These are phyloP conservation scores for Diatrype stigma DNA, from an alignment of 2,329 filamentous ascomycete genomes.

Conservation along the genomic window DNA sequence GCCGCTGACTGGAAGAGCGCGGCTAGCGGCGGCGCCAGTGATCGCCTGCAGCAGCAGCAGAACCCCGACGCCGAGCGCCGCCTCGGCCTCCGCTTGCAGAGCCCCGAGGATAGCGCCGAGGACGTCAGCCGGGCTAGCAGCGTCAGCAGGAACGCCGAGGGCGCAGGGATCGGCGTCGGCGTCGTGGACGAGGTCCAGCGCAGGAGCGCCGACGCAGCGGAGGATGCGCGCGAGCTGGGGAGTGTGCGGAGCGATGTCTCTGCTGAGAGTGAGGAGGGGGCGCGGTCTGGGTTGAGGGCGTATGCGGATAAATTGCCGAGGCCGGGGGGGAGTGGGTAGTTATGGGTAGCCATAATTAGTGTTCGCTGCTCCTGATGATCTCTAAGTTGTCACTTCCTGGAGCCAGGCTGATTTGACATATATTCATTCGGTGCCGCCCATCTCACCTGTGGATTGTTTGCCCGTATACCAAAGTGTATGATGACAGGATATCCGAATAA, in stretches of 20 bases:
- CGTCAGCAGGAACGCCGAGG: conserved; percentile 38
- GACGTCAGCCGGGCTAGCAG: conserved; percentile 72
- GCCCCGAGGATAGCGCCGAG: conserved; percentile 60
- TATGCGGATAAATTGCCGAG: conserved; percentile 26
- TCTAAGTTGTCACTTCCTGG: no score
- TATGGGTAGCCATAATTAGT: no score
- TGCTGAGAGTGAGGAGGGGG: conserved; percentile 5
- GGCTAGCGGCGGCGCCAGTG: no score
- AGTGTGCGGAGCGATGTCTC: conserved; percentile 9
- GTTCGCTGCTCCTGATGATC: no score
- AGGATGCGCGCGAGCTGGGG: conserved; percentile 16
- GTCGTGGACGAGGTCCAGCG: conserved; percentile 9
- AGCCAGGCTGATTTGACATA: no score
- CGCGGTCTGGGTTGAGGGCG: background rate
- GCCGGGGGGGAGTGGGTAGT: conserved; percentile 16
- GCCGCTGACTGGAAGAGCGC: conserved; percentile 73
- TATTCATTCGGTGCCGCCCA: no score
- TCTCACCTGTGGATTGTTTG: no score
- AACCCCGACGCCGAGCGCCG: conserved; percentile 53
- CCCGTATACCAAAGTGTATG: no score
- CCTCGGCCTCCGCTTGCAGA: conserved; percentile 64
- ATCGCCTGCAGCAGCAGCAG: no score
- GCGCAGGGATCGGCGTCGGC: background rate
- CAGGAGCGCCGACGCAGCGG: conserved; percentile 14
- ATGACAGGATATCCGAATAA: no score